phyloP scores from a whole-genome alignment of 805 yeast genomes.

The Sugiyamaella floridensis region DNA sequence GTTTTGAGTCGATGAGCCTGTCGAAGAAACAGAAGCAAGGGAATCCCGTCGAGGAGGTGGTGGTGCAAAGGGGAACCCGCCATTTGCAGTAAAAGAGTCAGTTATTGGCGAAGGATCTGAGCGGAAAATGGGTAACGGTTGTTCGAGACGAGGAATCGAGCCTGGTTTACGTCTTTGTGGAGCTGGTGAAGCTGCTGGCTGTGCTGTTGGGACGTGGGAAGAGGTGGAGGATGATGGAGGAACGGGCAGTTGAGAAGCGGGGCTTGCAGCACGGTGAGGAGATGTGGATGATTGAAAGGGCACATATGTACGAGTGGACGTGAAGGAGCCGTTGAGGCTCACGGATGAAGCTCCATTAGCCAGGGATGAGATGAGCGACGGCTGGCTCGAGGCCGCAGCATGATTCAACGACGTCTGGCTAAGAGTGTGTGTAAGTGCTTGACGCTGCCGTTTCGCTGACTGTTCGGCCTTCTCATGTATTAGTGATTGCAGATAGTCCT shows the following conservation, averaged over 20 bases:
- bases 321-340: not conserved
- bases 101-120: not conserved
- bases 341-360: not conserved
- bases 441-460: slow-evolving; percentile 11
- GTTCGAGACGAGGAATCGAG: slow-evolving; percentile 3
- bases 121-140: slow-evolving; percentile 8
- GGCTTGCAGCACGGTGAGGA: not conserved
- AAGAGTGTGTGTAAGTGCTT: slow-evolving; percentile 3
- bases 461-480: slow-evolving; percentile 19
- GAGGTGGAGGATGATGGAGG: not conserved
- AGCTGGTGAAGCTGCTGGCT: slow-evolving; percentile 7
- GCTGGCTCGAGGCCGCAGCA: not conserved
- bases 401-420: not conserved
- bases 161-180: slow-evolving; percentile 1
- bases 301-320: slow-evolving; percentile 5
- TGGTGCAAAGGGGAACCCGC: not conserved
- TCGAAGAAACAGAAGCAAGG: not conserved
- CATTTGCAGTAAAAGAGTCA: not conserved
- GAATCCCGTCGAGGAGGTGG: not conserved
- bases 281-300: slow-evolving; percentile 3
- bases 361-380: not conserved
- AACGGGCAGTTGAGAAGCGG: no score
- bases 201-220: not conserved
- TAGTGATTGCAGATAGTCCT: slow-evolving; percentile 33
- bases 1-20: slow-evolving; percentile 1